phyloP scores from a whole-genome alignment of 768 basidiomycete species.

The Lepiota venenata region DNA sequence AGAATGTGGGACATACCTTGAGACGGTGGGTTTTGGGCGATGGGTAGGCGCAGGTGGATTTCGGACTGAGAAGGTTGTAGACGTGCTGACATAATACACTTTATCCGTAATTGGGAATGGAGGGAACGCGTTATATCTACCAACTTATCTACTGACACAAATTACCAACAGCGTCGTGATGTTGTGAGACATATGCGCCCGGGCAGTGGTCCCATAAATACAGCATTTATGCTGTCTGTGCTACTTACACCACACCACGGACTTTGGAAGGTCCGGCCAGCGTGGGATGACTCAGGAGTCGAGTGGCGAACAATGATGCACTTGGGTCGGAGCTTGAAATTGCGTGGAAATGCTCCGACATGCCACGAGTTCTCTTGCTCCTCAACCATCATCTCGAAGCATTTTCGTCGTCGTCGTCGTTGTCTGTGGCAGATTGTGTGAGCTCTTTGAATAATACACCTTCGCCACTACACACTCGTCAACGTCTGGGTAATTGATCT shows the following conservation, averaged over 20 bases:
- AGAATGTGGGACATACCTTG: slow-evolving; percentile 35
- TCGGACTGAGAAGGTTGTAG: neutral
- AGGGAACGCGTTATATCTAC: neutral
- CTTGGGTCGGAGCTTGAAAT: slow-evolving; percentile 16
- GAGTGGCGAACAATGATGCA: slow-evolving; percentile 4
- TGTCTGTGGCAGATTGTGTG: slow-evolving; percentile 46
- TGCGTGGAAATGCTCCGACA: slow-evolving; percentile 8
- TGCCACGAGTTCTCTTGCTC: slow-evolving; percentile 9
- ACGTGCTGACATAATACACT: slow-evolving; percentile 10
- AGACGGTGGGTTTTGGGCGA: slow-evolving; percentile 31
- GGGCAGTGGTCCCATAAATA: neutral
- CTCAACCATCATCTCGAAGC: slow-evolving; percentile 19
- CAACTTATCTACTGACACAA: neutral
- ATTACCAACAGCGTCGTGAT: neutral
- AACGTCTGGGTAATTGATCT: slow-evolving; percentile 15
- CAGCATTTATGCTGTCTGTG: neutral
- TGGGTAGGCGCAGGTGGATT: slow-evolving; percentile 15
- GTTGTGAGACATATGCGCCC: no score
- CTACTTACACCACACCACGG: neutral
- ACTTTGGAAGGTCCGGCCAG: neutral
- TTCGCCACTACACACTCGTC: slow-evolving; percentile 18
- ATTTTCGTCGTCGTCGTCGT: slow-evolving; percentile 19
- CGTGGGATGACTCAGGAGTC: neutral
- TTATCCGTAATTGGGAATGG: neutral
- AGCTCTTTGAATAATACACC: slow-evolving; percentile 40